These are phyloP conservation scores for Epichloe coenophiala DNA, from an alignment of 2,329 filamentous ascomycete species.

Conservation along the genomic window DNA sequence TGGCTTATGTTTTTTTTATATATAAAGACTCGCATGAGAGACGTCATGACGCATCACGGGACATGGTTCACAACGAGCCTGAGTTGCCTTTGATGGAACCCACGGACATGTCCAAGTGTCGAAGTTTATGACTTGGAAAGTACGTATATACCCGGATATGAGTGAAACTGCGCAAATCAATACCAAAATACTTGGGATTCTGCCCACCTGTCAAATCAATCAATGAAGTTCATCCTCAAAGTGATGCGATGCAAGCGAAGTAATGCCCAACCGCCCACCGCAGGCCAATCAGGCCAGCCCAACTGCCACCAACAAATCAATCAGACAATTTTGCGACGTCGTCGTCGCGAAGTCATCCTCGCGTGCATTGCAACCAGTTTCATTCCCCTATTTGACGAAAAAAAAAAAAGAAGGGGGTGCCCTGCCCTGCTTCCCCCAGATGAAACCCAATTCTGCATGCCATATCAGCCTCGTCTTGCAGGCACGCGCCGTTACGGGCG, in stretches of 20 bases:
- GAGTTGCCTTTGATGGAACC: not conserved
- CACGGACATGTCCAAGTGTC: not conserved
- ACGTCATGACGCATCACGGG: not conserved
- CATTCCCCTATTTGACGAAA: too few species aligned
- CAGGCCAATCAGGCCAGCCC: not conserved
- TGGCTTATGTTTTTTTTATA: not conserved
- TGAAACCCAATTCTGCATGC: too few species aligned
- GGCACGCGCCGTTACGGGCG: too few species aligned
- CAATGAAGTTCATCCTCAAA: not conserved
- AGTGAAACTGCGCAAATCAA: not conserved
- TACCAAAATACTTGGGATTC: not conserved
- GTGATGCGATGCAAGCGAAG: not conserved
- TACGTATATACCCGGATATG: constrained; percentile 4
- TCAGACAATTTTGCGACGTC: too few species aligned
- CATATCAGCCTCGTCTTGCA: too few species aligned
- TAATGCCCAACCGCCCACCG: too few species aligned
- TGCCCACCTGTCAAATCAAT: not conserved
- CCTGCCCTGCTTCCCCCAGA: too few species aligned
- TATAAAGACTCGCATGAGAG: not conserved
- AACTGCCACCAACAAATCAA: not conserved
- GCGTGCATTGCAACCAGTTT: too few species aligned
- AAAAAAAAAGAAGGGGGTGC: too few species aligned
- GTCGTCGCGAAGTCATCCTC: too few species aligned
- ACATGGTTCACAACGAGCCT: constrained; percentile 1
- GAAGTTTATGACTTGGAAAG: not conserved